A percentile compares a stretch with the other conserved stretches of the same genome.
Conservation (phyloP, 306 rosid species). For the Pyrus pyrifolia region DNA sequence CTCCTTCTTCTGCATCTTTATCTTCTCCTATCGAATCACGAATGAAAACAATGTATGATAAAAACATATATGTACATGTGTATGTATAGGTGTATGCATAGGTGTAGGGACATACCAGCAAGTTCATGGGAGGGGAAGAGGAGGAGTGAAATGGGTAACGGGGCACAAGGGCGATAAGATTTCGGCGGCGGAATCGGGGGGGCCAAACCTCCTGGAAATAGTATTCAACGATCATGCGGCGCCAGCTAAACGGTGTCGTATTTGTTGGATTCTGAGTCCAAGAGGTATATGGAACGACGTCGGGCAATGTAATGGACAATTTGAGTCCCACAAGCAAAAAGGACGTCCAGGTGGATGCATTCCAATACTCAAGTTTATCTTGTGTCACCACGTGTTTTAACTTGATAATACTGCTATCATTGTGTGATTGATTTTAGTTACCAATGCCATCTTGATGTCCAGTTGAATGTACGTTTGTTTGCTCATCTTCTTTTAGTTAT, state of each 20-base stretch:
- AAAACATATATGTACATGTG: not conserved
- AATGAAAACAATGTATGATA: not conserved
- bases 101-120: conserved; percentile 19
- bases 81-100: not conserved
- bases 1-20: conserved; percentile 40
- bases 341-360: too few relatives aligned
- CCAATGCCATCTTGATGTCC: too few relatives aligned
- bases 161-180: not conserved
- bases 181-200: not conserved
- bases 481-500: not conserved
- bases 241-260: not conserved
- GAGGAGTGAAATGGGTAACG: not conserved
- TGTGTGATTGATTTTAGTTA: too few relatives aligned
- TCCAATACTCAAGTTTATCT: not conserved
- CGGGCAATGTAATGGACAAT: not conserved
- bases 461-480: not conserved
- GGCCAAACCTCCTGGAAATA: not conserved
- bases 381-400: too few relatives aligned
- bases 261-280: not conserved
- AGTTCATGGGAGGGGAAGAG: conserved; percentile 19
- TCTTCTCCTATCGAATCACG: conserved; percentile 32
- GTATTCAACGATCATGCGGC: not conserved
- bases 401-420: too few relatives aligned
- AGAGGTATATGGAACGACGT: not conserved
- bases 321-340: too few relatives aligned